Base-by-base conservation (phyloP, 140 eudicot species). In the Stevia rebaudiana region DNA sequence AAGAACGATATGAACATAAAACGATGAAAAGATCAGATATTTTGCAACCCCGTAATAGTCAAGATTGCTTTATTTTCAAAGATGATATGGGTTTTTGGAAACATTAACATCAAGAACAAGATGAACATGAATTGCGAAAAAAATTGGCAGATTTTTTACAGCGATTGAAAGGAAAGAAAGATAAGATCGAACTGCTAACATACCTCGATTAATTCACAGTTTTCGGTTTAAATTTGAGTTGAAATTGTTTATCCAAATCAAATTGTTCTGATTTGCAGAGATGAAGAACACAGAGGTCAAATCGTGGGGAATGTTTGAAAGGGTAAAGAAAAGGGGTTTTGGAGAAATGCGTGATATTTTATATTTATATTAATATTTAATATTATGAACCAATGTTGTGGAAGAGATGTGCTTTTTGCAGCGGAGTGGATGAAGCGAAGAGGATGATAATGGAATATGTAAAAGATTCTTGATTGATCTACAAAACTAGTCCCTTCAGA, bases 351-450 rank as follows among this genome's bases (percentile, higher is more conserved):
- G 61, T 43, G 35, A 35, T 41, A 52, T 62, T 39, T 70, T 60
- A 19, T 55, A 39, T 62, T 9, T 53, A 11, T 48, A 53, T 54
- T 21, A 47, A 19, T 55, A 39, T 62, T 9, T 53, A 11, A 35
- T 37, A 40, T 21, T 61, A 24, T 50, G 7, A 58, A 23, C 30
- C 61, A 65, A 63, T 50, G 65, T 37, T 49, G 79, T 59, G 47
- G 69, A 68, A 68, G 52, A 75, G 79, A 75, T 75, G 64, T 74
- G 74, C 79, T 59, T 74, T 74, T 74, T 66, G 70, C 79, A 58
- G 79, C 68, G 10, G 59, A 74, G 75, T 68, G 75, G 75, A 74
- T 67, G 75, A 57, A 42, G 51, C 64, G 70, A 68, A 74, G 70
- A 35, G 55, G 79, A 75, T 75, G 75, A 68, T 68, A 68, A 74